Percentiles rank a stretch among this genome's conserved stretches.
Evolutionary conservation across 2,329 filamentous ascomycete genomes (phyloP).

Genomic region (Allantophomopsis cytisporea): DNA sequence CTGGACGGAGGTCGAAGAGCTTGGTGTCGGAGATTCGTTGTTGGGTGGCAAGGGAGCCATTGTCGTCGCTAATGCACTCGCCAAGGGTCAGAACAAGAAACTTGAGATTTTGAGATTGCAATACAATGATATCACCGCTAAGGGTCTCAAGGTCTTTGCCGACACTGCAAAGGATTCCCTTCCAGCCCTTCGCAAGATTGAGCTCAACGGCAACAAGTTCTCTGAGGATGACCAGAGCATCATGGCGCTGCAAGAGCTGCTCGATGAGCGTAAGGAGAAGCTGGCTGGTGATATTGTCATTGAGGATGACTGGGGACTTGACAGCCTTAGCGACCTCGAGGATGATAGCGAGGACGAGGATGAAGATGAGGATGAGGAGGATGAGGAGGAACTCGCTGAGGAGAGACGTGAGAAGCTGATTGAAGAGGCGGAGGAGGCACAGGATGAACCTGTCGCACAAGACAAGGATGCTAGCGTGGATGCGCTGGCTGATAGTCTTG

Average conservation of each 20-base stretch:
- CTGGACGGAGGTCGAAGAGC: constrained; percentile 67
- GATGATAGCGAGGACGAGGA: constrained; percentile 56
- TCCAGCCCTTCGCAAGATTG: constrained; percentile 69
- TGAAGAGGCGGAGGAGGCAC: constrained; percentile 57
- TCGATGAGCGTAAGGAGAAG: constrained; percentile 69
- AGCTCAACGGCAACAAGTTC: constrained; percentile 95
- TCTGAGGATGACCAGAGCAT: constrained; percentile 70
- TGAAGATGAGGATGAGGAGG: constrained; percentile 51
- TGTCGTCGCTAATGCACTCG: constrained; percentile 59
- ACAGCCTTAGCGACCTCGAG: constrained; percentile 73
- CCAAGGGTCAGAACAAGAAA: constrained; percentile 62
- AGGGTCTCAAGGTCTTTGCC: constrained; percentile 59
- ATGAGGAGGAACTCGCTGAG: constrained; percentile 39
- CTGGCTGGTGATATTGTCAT: constrained; percentile 49
- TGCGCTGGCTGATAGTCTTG: constrained; percentile 60
- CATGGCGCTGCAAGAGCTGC: constrained; percentile 50
- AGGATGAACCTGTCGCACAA: constrained; percentile 60
- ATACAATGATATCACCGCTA: constrained; percentile 84
- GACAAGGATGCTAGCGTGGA: constrained; percentile 69
- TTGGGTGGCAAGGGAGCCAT: constrained; percentile 66
- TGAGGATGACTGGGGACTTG: constrained; percentile 75
- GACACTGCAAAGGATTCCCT: constrained; percentile 54
- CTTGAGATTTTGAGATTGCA: constrained; percentile 74
- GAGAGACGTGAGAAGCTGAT: constrained; percentile 56
- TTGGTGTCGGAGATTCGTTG: constrained; percentile 82